These are phyloP conservation scores for Fusarium albidum DNA, from an alignment of 2,329 filamentous ascomycete genomes.

Conservation along the genomic window DNA sequence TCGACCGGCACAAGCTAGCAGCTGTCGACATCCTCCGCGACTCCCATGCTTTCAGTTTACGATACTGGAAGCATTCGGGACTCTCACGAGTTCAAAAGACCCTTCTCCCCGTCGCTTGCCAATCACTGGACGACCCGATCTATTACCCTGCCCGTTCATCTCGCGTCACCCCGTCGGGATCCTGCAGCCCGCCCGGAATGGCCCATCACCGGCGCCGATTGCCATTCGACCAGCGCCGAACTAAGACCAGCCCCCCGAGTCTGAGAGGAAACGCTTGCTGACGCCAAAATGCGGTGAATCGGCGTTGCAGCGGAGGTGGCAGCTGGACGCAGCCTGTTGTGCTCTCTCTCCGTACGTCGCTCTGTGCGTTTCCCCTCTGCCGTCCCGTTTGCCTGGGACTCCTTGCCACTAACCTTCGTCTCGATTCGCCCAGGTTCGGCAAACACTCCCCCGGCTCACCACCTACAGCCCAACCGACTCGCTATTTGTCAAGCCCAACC, in stretches of 20 bases:
- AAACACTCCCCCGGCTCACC: conserved; percentile 33
- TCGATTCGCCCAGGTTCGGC: conserved; percentile 36
- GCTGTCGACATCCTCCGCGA: neutral
- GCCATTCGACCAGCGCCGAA: conserved; percentile 30
- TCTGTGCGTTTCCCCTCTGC: conserved; percentile 11
- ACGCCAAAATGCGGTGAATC: conserved; percentile 44
- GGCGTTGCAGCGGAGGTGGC: conserved; percentile 22
- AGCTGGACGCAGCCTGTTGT: conserved; percentile 30
- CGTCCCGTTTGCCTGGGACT: conserved; percentile 25
- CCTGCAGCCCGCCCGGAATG: conserved; percentile 39
- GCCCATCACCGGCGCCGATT: conserved; percentile 24
- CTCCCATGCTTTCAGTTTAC: neutral
- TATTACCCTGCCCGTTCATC: conserved; percentile 30
- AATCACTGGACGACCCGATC: conserved; percentile 19
- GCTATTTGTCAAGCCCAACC: conserved; percentile 29
- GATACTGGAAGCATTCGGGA: neutral
- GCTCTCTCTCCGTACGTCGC: conserved; percentile 11
- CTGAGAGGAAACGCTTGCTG: conserved; percentile 33
- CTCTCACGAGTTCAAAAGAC: neutral
- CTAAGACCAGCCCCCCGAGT: conserved; percentile 32
- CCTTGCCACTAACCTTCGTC: conserved; percentile 19
- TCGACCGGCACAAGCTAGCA: neutral
- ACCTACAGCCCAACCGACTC: conserved; percentile 31
- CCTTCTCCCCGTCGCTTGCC: conserved; percentile 9
- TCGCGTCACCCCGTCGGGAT: conserved; percentile 29